Evolutionary conservation across 169 alveolate species (phyloP).

Genomic region (Plasmodium fragile): DNA sequence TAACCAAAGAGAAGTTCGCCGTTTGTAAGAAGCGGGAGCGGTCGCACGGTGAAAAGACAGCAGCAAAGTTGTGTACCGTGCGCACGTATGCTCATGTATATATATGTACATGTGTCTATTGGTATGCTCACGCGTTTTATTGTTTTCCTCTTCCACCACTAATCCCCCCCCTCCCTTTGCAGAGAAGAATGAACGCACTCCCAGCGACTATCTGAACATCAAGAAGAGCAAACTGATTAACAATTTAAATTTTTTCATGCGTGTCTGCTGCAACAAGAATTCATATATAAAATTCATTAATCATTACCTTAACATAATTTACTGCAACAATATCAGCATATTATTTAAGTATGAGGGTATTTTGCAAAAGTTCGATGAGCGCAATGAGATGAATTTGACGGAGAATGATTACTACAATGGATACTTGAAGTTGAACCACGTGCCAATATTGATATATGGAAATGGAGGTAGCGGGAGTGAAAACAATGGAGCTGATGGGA

Average conservation of each 20-base stretch:
- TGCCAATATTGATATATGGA: slow-evolving; percentile 36
- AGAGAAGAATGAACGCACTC: slow-evolving; percentile 28
- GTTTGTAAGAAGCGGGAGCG: neutral
- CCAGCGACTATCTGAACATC: slow-evolving; percentile 41
- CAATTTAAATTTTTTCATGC: slow-evolving; percentile 66
- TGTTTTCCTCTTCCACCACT: neutral
- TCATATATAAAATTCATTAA: slow-evolving; percentile 65
- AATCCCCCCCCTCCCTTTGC: neutral
- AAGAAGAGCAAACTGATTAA: slow-evolving; percentile 67
- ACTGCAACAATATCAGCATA: slow-evolving; percentile 42
- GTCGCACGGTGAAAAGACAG: neutral
- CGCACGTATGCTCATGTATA: neutral
- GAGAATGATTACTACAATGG: slow-evolving; percentile 61
- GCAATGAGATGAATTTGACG: slow-evolving; percentile 57
- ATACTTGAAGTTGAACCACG: slow-evolving; percentile 39
- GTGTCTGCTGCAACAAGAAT: slow-evolving; percentile 60
- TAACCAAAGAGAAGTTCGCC: neutral
- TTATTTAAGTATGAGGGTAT: slow-evolving; percentile 64
- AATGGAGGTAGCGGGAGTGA: neutral
- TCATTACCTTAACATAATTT: slow-evolving; percentile 67
- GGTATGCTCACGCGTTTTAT: neutral
- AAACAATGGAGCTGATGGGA: neutral
- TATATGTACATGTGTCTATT: neutral
- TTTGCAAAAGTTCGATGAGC: slow-evolving; percentile 52
- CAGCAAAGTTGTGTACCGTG: neutral